Conservation (phyloP, 176 grass and related monocot species). For the Stipa capillata region DNA sequence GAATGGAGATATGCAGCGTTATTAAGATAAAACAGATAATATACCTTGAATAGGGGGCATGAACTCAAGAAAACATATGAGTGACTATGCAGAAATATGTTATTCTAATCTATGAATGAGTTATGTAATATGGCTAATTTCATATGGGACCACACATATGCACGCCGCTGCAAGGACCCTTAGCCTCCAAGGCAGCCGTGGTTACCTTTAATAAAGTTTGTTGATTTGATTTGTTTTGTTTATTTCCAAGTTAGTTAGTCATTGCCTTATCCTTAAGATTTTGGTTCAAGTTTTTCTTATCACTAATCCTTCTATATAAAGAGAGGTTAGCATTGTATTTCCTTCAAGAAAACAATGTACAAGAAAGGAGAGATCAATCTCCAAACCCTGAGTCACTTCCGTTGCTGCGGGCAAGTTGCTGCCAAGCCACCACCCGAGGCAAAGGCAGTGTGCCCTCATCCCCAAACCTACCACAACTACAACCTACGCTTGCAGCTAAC, state of each 20-base stretch:
- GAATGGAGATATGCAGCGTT: background rate
- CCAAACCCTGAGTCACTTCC: background rate
- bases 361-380: background rate
- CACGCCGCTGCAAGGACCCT: background rate
- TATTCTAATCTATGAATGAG: background rate
- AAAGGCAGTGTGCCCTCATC: background rate
- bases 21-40: slow-evolving; percentile 10
- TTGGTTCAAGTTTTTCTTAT: background rate
- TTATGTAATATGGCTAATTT: background rate
- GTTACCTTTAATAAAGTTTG: background rate
- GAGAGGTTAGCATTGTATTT: background rate
- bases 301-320: background rate
- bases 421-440: background rate
- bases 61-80: background rate
- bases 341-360: background rate
- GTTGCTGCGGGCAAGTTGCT: background rate
- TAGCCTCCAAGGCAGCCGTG: background rate
- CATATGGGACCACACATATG: background rate
- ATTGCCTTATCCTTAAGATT: background rate
- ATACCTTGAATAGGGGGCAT: background rate
- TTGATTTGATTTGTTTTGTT: background rate
- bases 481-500: background rate
- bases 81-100: background rate
- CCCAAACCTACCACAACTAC: background rate
- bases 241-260: background rate